Percentiles rank a stretch among this genome's conserved stretches.
Evolutionary conservation across 192 early-diverging fungal species (phyloP).

Genomic region (Spizellomyces punctatus): DNA sequence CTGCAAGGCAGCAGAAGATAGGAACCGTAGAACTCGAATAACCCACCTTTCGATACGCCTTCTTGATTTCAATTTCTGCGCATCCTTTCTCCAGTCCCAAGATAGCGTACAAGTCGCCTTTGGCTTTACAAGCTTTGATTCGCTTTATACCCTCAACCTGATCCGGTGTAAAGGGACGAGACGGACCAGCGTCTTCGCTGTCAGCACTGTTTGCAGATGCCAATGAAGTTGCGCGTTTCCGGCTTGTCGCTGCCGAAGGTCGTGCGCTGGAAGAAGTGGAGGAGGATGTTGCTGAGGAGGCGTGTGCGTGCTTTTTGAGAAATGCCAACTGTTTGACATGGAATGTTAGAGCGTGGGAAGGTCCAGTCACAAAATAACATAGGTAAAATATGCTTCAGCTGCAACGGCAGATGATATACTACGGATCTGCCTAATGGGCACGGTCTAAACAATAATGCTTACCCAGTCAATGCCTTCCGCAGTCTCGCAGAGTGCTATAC

Average conservation of each 20-base stretch:
- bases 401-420: too few species aligned
- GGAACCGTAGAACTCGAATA: background rate
- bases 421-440: too few species aligned
- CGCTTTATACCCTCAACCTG: slow-evolving; percentile 77
- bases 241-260: slow-evolving; percentile 13
- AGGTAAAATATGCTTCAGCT: background rate
- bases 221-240: slow-evolving; percentile 23
- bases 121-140: slow-evolving; percentile 69
- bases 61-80: slow-evolving; percentile 83
- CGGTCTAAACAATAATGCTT: background rate
- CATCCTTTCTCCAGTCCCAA: slow-evolving; percentile 76
- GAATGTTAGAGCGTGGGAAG: background rate
- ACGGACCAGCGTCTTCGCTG: slow-evolving; percentile 22
- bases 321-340: slow-evolving; percentile 6
- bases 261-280: slow-evolving; percentile 27
- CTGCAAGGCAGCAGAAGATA: background rate
- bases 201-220: slow-evolving; percentile 30
- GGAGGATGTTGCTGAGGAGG: slow-evolving; percentile 30
- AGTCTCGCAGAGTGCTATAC: slow-evolving; percentile 76
- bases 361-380: too few species aligned
- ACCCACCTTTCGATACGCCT: slow-evolving; percentile 88
- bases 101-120: slow-evolving; percentile 81
- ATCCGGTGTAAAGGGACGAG: slow-evolving; percentile 72
- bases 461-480: slow-evolving; percentile 60
- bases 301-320: slow-evolving; percentile 16